Base-by-base conservation (phyloP, 2,329 filamentous ascomycete species). In the Colletotrichum tabaci region DNA sequence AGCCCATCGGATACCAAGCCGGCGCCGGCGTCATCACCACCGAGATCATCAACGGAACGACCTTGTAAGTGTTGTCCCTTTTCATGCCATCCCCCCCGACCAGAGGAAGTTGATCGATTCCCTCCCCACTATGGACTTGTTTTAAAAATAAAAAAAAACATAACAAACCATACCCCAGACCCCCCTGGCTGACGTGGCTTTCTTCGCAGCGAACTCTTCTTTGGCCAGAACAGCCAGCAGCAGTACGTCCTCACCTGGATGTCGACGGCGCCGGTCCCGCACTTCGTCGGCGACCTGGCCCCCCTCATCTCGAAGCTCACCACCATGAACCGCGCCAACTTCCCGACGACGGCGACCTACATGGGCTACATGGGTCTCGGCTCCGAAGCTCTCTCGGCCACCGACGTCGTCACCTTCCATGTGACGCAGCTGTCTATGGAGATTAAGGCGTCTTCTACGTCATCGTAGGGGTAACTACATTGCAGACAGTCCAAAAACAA, bases 191-290 rank as follows among this genome's bases (percentile, higher is more conserved):
- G 42, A 53, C 42, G 3, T 16, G 15, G n/a, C 10, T 16, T 8
- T 49, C n/a, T 6, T 44, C n/a, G 6, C 68, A 84, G 83, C 74
- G 75, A 80, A 21, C 82, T 87, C 18, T 87, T 83, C 74, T 77
- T 74, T 26, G 84, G 82, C 50, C 72, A 77, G 52, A 87, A 87
- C 77, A 73, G 75, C 35, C 49, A 79, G 26, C 74, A 77, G 13
- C 86, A 88, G 74, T 81, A 80, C 44, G 87, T 89, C 56, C 75
- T 88, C 71, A 87, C 87, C 2, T 89, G 87, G 87, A 77, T 86
- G 30, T 77, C 86, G 0, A 62, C 76, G 0, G 66, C 74, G 2
- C 77, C 81, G 0, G 78, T 81, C 0, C 78, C 83, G 61, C 78
- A 77, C 18, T 88, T 89, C 74, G 77, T 78, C 13, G 86, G 84